phyloP scores from a whole-genome alignment of 352 stramenopile genomes.

The Thraustochytrium striatum region DNA sequence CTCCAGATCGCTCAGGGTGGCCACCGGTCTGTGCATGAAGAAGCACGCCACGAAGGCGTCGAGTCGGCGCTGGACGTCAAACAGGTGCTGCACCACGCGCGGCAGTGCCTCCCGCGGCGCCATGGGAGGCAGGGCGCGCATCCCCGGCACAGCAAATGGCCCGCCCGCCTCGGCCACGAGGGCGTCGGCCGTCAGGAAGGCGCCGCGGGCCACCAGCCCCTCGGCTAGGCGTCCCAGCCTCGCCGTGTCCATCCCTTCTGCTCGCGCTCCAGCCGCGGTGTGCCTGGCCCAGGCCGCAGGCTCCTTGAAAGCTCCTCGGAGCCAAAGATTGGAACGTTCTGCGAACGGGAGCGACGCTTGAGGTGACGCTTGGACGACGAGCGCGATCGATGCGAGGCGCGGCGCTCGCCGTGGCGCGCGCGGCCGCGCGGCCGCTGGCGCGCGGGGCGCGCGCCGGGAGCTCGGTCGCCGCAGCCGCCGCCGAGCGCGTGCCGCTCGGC shows the following conservation, averaged over 20 bases:
- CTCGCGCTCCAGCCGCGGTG: too few relatives aligned
- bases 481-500: not conserved
- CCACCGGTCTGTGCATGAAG: not conserved
- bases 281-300: not conserved
- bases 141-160: not conserved
- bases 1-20: not conserved
- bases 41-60: conserved; percentile 22
- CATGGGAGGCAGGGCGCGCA: not conserved
- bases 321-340: not conserved
- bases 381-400: not conserved
- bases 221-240: too few relatives aligned
- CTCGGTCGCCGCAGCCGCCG: not conserved
- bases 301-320: not conserved
- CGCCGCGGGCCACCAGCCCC: not conserved
- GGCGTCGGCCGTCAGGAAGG: conserved; percentile 3
- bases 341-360: too few relatives aligned
- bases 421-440: not conserved
- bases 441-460: not conserved
- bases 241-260: not conserved
- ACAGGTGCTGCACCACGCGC: not conserved
- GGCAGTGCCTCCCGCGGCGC: not conserved
- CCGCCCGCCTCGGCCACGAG: not conserved
- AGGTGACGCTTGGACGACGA: not conserved
- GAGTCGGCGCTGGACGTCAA: conserved; percentile 17
- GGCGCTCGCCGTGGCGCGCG: not conserved